Evolutionary conservation across 2,329 filamentous ascomycete species (phyloP).

Genomic region (Fusarium chuoi): DNA sequence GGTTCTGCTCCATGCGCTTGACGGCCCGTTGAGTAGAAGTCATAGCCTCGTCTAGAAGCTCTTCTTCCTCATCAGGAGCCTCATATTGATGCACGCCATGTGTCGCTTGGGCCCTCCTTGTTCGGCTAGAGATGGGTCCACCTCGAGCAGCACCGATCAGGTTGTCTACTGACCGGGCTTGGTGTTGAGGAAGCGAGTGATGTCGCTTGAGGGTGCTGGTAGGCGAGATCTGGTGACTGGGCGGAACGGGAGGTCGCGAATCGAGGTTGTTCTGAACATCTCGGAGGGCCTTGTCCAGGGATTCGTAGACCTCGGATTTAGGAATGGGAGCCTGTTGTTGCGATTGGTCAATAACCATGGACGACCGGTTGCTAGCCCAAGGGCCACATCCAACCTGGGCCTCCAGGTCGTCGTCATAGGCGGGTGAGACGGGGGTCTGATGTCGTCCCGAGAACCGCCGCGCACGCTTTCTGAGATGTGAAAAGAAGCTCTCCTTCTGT

Average conservation of each 20-base stretch:
- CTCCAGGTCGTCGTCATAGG: constrained; percentile 89
- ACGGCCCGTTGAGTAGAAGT: constrained; percentile 80
- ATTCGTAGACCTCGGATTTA: constrained; percentile 68
- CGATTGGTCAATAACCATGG: constrained; percentile 77
- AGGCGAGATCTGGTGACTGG: constrained; percentile 61
- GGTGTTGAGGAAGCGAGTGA: constrained; percentile 72
- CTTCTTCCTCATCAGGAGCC: constrained; percentile 95
- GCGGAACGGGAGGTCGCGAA: constrained; percentile 60
- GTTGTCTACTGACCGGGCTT: constrained; percentile 72
- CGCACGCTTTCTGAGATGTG: constrained; percentile 92
- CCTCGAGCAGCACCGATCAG: constrained; percentile 65
- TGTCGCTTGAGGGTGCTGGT: constrained; percentile 69
- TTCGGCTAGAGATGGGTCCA: constrained; percentile 80
- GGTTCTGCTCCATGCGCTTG: constrained; percentile 70
- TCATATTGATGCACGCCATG: constrained; percentile 88
- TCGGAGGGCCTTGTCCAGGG: constrained; percentile 67
- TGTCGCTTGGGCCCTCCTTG: constrained; percentile 77
- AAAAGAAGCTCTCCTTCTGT: constrained; percentile 97
- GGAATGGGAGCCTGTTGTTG: constrained; percentile 59
- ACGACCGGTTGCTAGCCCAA: constrained; percentile 87
- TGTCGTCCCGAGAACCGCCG: constrained; percentile 92
- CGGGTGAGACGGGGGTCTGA: constrained; percentile 81
- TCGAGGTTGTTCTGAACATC: constrained; percentile 64
- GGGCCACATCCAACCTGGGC: constrained; percentile 92
- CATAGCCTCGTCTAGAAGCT: constrained; percentile 90